phyloP scores from a whole-genome alignment of 257 asterid genomes.

The Misopates orontium region DNA sequence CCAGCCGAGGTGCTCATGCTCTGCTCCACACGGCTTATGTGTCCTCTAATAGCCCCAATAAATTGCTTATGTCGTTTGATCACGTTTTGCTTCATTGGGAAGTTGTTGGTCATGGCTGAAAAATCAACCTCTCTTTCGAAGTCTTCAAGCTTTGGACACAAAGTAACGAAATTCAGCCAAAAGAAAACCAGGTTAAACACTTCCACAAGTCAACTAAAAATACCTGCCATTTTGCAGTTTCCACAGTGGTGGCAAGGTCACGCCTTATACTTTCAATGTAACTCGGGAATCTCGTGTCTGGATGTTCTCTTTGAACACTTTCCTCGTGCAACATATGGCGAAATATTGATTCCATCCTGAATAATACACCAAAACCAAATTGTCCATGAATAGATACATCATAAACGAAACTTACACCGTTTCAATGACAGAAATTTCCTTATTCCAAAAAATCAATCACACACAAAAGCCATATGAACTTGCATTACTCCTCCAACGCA shows the following conservation, averaged over 20 bases:
- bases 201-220: neutral
- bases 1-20: constrained; percentile 27
- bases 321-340: constrained; percentile 43
- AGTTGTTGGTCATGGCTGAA: constrained; percentile 32
- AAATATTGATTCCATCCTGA: constrained; percentile 43
- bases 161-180: constrained; percentile 16
- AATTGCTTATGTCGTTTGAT: constrained; percentile 36
- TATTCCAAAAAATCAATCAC: neutral
- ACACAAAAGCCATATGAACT: neutral
- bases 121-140: constrained; percentile 43
- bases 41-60: constrained; percentile 41
- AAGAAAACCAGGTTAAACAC: neutral
- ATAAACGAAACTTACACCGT: neutral
- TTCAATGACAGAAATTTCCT: neutral
- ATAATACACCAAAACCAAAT: constrained; percentile 12
- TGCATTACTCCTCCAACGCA: neutral
- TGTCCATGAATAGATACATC: neutral
- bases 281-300: constrained; percentile 26
- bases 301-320: constrained; percentile 30
- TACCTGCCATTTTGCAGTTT: constrained; percentile 56
- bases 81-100: constrained; percentile 34
- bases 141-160: constrained; percentile 44
- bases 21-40: constrained; percentile 34
- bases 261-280: constrained; percentile 37
- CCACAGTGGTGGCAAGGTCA: constrained; percentile 41